Base-by-base conservation (phyloP, 2,329 filamentous ascomycete species). In the Chaetomiaceae sp. region DNA sequence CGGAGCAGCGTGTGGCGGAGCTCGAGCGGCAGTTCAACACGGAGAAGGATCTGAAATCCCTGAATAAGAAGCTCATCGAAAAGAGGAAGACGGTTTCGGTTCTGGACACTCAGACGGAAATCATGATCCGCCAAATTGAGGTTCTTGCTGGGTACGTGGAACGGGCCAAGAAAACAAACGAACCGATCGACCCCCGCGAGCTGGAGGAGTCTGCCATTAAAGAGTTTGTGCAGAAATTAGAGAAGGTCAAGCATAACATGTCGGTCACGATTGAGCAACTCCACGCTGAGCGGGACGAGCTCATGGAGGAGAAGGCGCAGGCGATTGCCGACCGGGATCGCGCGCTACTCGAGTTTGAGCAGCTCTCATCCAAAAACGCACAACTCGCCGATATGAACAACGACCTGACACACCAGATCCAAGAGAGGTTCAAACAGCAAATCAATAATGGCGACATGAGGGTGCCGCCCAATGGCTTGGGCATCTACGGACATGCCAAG, bases 51-150 rank as follows among this genome's bases (percentile, higher is more conserved):
- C 68, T 85, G 21, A 87, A 87, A 70, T 86, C 85, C 62, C 83
- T 95, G 27, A 95, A 95, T 69, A 90, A 87, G 62, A 92, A 91
- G 66, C 75, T 97, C 21, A 79, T 88, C 32, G 91, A 97, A 70
- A 97, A 97, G 74, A 81, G 94, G 54, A 96, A 95, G 64, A 97
- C 94, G 0, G 94, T 99, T 68, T 92, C 92, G 6, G 88, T 95
- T 16, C 76, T 97, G 47, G 92, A 97, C 67, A 92, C 91, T 0
- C 90, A 96, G 70, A 90, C 90, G 46, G 92, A 97, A 71, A 91
- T 97, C 68, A 92, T 96, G 72, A 89, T 97, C 64, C 86, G 89
- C 36, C 90, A 97, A 69, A 76, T 97, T 16, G 90, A 95, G 65
- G 86, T 92, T 33, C 80, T 96, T 64, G 91, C 90, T 4, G 89